Base-by-base conservation (phyloP, 2,329 filamentous ascomycete genomes). In the Nemania diffusa region DNA sequence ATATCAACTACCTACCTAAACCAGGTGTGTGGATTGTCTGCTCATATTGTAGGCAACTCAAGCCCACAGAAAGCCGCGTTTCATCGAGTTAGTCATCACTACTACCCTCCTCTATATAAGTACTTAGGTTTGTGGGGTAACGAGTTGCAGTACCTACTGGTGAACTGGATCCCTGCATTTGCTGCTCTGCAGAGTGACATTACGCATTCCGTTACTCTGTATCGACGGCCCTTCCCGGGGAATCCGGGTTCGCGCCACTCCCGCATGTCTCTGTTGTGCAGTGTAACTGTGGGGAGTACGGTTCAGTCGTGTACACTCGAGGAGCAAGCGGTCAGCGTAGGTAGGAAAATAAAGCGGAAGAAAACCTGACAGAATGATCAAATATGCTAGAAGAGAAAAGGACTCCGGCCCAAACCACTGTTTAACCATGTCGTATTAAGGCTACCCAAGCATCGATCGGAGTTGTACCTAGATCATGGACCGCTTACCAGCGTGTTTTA, bases 151-250 rank as follows among this genome's bases (percentile, higher is more conserved):
- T n/a, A n/a, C 37, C 29, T 51, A 42, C 27, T 57, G 51, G 20
- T 17, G 57, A 46, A 26, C 26, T 20, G 20, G 7, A 64, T 5
- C 63, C 63, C 42, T 56, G 62, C 20, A 26, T 48, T 15, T 37
- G 20, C 20, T 51, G 27, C 15, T 26, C 24, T 40, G 32, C n/a
- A 57, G 51, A 42, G 27, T 24, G 3, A 42, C n/a, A 63, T 57
- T 63, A 48, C 53, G 48, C 42, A 50, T 51, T 51, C 42, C 59
- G 50, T 53, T 55, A 6, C n/a, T n/a, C n/a, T n/a, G n/a, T n/a
- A n/a, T 40, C 22, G 32, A 37, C 1, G 51, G 37, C 7, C 29
- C 52, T 50, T 9, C 29, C 44, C 46, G 26, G 53, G 53, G 34
- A 20, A 34, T 17, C 32, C 44, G 55, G 46, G 22, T 46, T 22